Base-by-base conservation (phyloP, 257 asterid genomes). In the Coffea eugenioides region DNA sequence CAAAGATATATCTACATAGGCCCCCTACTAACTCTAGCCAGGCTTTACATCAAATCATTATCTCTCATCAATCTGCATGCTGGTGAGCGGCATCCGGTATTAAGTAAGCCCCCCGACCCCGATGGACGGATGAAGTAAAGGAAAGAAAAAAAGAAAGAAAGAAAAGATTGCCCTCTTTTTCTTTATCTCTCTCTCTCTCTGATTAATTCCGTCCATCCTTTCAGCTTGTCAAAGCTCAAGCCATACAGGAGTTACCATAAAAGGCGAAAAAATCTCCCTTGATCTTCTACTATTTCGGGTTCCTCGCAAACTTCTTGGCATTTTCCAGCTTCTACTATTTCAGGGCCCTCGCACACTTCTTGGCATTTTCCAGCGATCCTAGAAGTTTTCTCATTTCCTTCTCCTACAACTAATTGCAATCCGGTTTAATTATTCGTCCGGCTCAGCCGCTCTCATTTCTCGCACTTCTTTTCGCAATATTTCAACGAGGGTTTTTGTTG, bases 31-130 rank as follows among this genome's bases (percentile, higher is more conserved):
- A 27, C 56, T 43, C 66, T 31, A 7, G 39, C 71, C 91, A 88
- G 87, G 75, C 89, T 90, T 90, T 88, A 88, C 88, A 88, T 90
- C 93, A 88, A 92, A 90, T 90, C 92, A 88, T 84, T 81, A 64
- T 25, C 59, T 46, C 73, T 73, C 77, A 76, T 84, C 84, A 85
- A 82, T 84, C 84, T 85, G 85, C 81, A 77, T 83, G 82, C 84
- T 39, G 71, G 54, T 39, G 4, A 39, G 0, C 54, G 67, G 43
- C 34, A 9, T 41, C 5, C 54, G 67, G 43, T 49, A 9, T 41
- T 11, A 43, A 75, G 52, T 69, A 20, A 41, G 4, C 16, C 8
- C 27, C 31, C 31, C 31, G 31, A 31, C 31, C 31, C 25, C 12
- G 13, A 48, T 48, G 52, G 52, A 48, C 8, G 1, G 12, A 48